Evolutionary conservation across 495 filamentous ascomycete species (phyloP), one percentile per base, ranked within the genome.

Genomic region (Trichoderma virens): DNA sequence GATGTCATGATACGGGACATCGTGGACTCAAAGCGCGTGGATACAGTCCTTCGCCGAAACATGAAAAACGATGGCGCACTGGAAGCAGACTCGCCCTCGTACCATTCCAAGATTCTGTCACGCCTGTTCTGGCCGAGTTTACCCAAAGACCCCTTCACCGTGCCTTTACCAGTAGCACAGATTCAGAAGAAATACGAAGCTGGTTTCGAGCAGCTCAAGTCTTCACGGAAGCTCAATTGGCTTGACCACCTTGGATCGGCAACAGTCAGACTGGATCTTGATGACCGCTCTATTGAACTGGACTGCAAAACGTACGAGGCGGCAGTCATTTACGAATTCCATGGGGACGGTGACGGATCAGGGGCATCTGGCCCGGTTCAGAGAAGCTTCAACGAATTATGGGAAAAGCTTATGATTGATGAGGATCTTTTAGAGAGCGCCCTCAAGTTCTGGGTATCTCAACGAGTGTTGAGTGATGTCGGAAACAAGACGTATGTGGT

Each of bases 1-100:
- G 92, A 98, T 70, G 94, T 99, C 65, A 99, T 99, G 94, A 83
- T 98, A 31, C 88, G 87, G 59, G 94, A 99, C 75, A 88, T 98
- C n/a, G 82, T 87, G 59, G 92, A 97, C 69, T 97, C 92, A 14
- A 80, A 83, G 56, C 82, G 86, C 56, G 82, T 94, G 59, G 86
- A 96, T 69, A 70, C 75, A 30, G 72, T 79, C 30, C 90, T 96
- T 34, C 74, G 84, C 18, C 80, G 79, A 14, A 43, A 47, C 54
- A n/a, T 32, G 16, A 59, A 71, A 71, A 65, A 66, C 51, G 70
- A 70, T 25, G 65, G 66, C 45, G 66, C 66, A 20, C 54, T 51
- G 6, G 63, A 61, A 20, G 67, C 69, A 51, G 59, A 43, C 34
- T 72, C 71, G 9, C 70, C 65, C 39, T 70, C 76, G 11, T 79